phyloP scores from a whole-genome alignment of 2,329 filamentous ascomycete genomes.

The Penicillium sp. region DNA sequence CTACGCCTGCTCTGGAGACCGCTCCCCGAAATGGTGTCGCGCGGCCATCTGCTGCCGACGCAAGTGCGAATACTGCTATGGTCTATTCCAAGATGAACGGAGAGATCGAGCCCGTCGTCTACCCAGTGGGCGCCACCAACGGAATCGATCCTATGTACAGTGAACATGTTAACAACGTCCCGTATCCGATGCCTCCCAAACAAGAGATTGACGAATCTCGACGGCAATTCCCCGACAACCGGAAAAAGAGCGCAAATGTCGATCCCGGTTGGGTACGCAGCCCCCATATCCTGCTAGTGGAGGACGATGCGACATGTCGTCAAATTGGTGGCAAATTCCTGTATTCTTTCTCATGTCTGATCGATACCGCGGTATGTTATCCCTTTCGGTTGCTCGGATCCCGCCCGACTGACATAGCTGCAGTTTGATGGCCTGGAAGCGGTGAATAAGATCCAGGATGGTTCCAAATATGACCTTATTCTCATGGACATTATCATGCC shows the following conservation, averaged over 20 bases:
- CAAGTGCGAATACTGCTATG: too few relatives aligned
- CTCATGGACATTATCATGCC: conserved; percentile 98
- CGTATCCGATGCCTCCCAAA: conserved; percentile 68
- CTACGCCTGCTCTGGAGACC: conserved; percentile 41
- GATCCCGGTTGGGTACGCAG: conserved; percentile 58
- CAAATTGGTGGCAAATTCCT: conserved; percentile 60
- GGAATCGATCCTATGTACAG: conserved; percentile 92
- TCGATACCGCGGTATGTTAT: conserved; percentile 54
- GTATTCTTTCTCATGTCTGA: conserved; percentile 55
- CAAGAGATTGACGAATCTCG: conserved; percentile 45
- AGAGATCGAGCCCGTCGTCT: conserved; percentile 66
- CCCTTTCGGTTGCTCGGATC: too few relatives aligned
- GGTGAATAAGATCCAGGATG: conserved; percentile 69
- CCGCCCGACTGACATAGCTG: not conserved
- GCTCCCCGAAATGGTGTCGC: too few relatives aligned
- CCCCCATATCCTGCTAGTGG: conserved; percentile 80
- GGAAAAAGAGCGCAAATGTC: conserved; percentile 54
- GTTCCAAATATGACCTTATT: conserved; percentile 60
- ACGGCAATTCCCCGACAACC: conserved; percentile 42
- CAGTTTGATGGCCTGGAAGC: conserved; percentile 82
- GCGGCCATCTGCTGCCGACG: too few relatives aligned
- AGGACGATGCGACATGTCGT: conserved; percentile 63
- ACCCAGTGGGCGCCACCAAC: conserved; percentile 80
- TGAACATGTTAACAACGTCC: conserved; percentile 89
- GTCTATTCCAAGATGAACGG: conserved; percentile 44